Percentiles rank a stretch among this genome's conserved stretches.
Evolutionary conservation across 768 basidiomycete species (phyloP).

Genomic region (Rhodotorula graminis): DNA sequence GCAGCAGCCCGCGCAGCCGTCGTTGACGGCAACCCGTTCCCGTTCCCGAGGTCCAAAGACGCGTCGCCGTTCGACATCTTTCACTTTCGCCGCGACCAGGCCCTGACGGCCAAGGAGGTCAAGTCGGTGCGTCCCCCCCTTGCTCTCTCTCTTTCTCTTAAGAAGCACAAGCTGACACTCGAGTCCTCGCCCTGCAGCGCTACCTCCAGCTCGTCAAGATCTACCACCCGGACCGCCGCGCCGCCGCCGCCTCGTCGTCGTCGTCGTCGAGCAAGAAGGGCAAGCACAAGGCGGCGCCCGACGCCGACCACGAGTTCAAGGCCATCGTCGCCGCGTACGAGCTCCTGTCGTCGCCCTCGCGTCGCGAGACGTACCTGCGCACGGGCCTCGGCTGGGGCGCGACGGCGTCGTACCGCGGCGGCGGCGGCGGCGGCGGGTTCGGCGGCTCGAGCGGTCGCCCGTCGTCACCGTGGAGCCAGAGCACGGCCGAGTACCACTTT

Average conservation of each 20-base stretch:
- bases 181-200: background rate
- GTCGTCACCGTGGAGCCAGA: slow-evolving; percentile 14
- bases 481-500: slow-evolving; percentile 29
- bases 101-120: background rate
- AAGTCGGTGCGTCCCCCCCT: background rate
- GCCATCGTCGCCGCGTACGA: slow-evolving; percentile 28
- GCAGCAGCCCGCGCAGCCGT: background rate
- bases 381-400: slow-evolving; percentile 24
- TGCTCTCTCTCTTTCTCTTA: background rate
- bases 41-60: slow-evolving; percentile 20
- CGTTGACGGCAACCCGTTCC: slow-evolving; percentile 1
- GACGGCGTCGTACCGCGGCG: background rate
- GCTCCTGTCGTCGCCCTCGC: slow-evolving; percentile 18
- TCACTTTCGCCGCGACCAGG: slow-evolving; percentile 13
- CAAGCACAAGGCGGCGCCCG: slow-evolving; percentile 10
- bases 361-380: slow-evolving; percentile 11
- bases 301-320: slow-evolving; percentile 22
- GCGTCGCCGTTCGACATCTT: slow-evolving; percentile 37
- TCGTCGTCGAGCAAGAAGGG: background rate
- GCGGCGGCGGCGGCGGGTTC: slow-evolving; percentile 3
- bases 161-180: background rate
- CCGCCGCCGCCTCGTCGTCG: background rate
- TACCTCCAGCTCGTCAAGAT: slow-evolving; percentile 29
- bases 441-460: too few species aligned
- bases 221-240: slow-evolving; percentile 31